Percentiles rank a stretch among this genome's conserved stretches.
Evolutionary conservation across 192 early-diverging fungal species (phyloP).

Genomic region (Linderina pennispora): DNA sequence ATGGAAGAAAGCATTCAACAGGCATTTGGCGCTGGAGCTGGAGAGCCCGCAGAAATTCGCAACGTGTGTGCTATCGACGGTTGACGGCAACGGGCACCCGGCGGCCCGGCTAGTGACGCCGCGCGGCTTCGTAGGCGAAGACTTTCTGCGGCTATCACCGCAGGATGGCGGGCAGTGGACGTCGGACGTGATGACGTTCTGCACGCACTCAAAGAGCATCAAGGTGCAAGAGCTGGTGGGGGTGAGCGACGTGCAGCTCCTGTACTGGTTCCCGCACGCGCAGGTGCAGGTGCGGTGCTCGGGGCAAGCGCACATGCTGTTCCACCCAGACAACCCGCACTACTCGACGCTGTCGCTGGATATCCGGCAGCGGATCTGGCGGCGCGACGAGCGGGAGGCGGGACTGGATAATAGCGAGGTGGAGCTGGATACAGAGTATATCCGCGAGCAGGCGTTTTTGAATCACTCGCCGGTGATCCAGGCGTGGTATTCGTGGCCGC

Average conservation of each 20-base stretch:
- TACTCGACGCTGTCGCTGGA: constrained; percentile 37
- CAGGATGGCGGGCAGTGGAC: constrained; percentile 34
- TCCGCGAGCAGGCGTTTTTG: constrained; percentile 41
- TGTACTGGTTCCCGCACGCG: constrained; percentile 23
- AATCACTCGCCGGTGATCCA: constrained; percentile 34
- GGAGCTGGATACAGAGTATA: constrained; percentile 29
- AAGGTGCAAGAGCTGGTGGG: constrained; percentile 34
- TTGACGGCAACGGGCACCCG: constrained; percentile 33
- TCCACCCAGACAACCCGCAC: constrained; percentile 41
- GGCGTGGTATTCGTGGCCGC: constrained; percentile 48
- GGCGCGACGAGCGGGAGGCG: constrained; percentile 9
- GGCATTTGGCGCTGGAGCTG: constrained; percentile 15
- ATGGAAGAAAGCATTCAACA: constrained; percentile 36
- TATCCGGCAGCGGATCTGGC: constrained; percentile 40
- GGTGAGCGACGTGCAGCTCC: constrained; percentile 31
- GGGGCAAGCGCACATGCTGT: constrained; percentile 34
- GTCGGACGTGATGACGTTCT: constrained; percentile 39
- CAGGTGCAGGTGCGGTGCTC: constrained; percentile 34
- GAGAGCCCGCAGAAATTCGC: constrained; percentile 23
- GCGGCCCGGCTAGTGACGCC: constrained; percentile 38
- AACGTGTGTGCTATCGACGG: constrained; percentile 28
- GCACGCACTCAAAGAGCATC: constrained; percentile 42
- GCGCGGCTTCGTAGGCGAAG: constrained; percentile 40
- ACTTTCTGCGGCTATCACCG: constrained; percentile 21
- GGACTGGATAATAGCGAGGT: constrained; percentile 3